These are phyloP conservation scores for Corylus americana DNA, from an alignment of 306 rosid genomes.

Conservation along the genomic window DNA sequence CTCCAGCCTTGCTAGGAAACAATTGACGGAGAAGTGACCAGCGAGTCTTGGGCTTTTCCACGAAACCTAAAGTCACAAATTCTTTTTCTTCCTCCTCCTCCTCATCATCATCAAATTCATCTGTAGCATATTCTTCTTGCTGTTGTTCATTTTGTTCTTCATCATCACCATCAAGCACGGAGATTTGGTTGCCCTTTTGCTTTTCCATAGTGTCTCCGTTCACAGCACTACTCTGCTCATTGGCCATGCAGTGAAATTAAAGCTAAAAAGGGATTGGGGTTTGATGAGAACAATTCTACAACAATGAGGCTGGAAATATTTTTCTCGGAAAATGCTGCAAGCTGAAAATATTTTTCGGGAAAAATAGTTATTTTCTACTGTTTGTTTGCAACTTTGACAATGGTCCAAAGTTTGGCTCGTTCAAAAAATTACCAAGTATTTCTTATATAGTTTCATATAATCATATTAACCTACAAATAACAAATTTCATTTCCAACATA, in stretches of 20 bases:
- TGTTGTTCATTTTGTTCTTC: conserved; percentile 23
- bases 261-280: background rate
- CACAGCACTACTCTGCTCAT: conserved; percentile 34
- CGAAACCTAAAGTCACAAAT: conserved; percentile 57
- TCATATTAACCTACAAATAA: too few species aligned
- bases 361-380: too few species aligned
- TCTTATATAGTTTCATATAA: too few species aligned
- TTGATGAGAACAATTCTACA: too few species aligned
- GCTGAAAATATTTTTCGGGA: too few species aligned
- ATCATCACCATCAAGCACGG: conserved; percentile 44
- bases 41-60: conserved; percentile 51
- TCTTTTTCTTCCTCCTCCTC: conserved; percentile 50
- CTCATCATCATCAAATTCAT: conserved; percentile 16
- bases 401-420: too few species aligned
- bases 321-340: too few species aligned
- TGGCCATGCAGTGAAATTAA: background rate
- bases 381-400: too few species aligned
- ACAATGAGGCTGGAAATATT: too few species aligned
- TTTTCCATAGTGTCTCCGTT: conserved; percentile 31
- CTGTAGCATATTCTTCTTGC: conserved; percentile 20
- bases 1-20: conserved; percentile 93
- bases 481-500: too few species aligned
- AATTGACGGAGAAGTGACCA: conserved; percentile 58
- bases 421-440: too few species aligned
- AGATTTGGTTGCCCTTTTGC: conserved; percentile 43